Percentiles rank a stretch among this genome's conserved stretches.
Evolutionary conservation across 139 green algal genomes (phyloP).

Genomic region (Picochlorum sp.): DNA sequence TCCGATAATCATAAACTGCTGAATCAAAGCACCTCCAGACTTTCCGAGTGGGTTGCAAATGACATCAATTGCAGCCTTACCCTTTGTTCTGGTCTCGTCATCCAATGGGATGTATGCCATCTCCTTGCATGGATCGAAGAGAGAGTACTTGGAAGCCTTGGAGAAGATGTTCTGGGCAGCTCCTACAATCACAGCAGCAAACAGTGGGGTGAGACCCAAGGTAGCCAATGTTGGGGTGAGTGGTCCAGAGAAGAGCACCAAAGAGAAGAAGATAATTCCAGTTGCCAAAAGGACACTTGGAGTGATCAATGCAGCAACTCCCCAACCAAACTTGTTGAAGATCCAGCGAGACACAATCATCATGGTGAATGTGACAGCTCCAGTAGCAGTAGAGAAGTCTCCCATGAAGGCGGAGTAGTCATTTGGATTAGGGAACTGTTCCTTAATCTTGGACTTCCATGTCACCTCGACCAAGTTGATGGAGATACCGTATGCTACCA

Average conservation of each 20-base stretch:
- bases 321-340: constrained; percentile 96
- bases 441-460: constrained; percentile 99
- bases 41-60: constrained; percentile 99
- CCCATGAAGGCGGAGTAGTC: constrained; percentile 92
- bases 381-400: constrained; percentile 67
- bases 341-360: constrained; percentile 93
- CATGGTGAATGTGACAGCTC: constrained; percentile 91
- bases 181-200: constrained; percentile 91
- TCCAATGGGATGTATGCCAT: constrained; percentile 99
- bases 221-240: constrained; percentile 70
- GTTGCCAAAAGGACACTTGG: constrained; percentile 93
- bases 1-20: constrained; percentile 94
- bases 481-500: constrained; percentile 95
- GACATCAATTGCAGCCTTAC: constrained; percentile 98
- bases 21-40: constrained; percentile 95
- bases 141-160: constrained; percentile 95
- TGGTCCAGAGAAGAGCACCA: constrained; percentile 75
- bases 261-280: constrained; percentile 90
- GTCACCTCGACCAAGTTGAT: constrained; percentile 99
- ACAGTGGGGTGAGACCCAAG: constrained; percentile 86
- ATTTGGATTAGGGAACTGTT: constrained; percentile 97
- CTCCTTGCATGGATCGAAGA: constrained; percentile 99
- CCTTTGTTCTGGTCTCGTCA: constrained; percentile 86
- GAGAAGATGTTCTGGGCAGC: constrained; percentile 98
- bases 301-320: constrained; percentile 90